phyloP scores from a whole-genome alignment of 139 green algal genomes.

The Chlamydomonas urium region DNA sequence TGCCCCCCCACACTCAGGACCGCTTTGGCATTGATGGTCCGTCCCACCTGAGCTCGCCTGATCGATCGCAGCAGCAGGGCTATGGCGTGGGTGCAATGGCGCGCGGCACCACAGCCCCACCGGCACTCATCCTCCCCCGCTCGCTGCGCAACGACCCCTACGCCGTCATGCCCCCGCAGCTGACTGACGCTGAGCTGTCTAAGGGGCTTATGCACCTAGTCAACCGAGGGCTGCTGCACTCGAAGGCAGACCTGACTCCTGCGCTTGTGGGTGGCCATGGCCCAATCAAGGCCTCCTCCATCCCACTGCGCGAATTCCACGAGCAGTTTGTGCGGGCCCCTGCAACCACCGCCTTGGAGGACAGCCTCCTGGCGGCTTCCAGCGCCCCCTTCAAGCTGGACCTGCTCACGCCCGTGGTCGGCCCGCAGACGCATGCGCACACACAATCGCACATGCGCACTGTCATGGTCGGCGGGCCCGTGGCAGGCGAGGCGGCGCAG shows the following conservation, averaged over 20 bases:
- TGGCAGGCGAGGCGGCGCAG: no score
- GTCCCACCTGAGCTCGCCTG: background rate
- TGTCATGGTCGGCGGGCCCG: no score
- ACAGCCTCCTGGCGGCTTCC: slow-evolving; percentile 17
- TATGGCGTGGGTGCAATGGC: background rate
- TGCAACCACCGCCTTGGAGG: slow-evolving; percentile 36
- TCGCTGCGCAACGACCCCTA: slow-evolving; percentile 32
- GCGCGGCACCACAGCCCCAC: background rate
- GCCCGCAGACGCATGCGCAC: no score
- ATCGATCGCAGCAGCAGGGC: background rate
- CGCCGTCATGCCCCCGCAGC: slow-evolving; percentile 18
- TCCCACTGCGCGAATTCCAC: slow-evolving; percentile 15
- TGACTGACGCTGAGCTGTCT: slow-evolving; percentile 25
- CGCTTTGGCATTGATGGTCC: slow-evolving; percentile 6
- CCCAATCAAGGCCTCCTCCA: background rate
- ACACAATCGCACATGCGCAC: no score
- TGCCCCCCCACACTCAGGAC: background rate
- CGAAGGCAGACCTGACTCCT: slow-evolving; percentile 37
- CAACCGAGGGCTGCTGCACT: slow-evolving; percentile 44
- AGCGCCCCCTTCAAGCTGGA: slow-evolving; percentile 30
- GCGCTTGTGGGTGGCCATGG: background rate
- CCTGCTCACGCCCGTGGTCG: slow-evolving; percentile 33
- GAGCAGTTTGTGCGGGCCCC: slow-evolving; percentile 24
- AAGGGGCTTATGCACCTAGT: slow-evolving; percentile 15
- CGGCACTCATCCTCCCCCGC: slow-evolving; percentile 28